Evolutionary conservation across 163 green algal genomes (phyloP).

Genomic region (Scenedesmus sp.): DNA sequence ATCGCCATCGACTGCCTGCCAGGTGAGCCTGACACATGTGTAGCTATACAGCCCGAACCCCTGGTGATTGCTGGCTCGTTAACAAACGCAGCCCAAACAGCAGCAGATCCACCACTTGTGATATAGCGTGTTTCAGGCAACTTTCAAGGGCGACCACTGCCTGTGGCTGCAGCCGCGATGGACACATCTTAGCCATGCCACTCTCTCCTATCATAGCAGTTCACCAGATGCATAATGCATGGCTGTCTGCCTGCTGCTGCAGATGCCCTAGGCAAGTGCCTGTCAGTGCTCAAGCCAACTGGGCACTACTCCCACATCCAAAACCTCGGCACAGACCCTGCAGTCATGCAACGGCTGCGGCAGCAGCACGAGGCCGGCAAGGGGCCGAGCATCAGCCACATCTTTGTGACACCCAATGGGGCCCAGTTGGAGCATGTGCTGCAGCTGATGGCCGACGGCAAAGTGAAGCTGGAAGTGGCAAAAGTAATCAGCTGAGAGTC

Average conservation of each 20-base stretch:
- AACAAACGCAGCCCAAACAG: too few relatives aligned
- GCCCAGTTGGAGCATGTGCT: slow-evolving; percentile 60
- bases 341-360: slow-evolving; percentile 25
- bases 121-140: too few relatives aligned
- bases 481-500: not conserved
- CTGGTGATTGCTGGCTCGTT: too few relatives aligned
- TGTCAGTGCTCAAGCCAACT: slow-evolving; percentile 39
- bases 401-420: slow-evolving; percentile 45
- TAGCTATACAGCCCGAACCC: too few relatives aligned
- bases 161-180: too few relatives aligned
- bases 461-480: slow-evolving; percentile 56
- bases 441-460: slow-evolving; percentile 46
- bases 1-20: slow-evolving; percentile 51
- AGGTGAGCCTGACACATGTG: not conserved
- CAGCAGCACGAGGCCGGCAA: slow-evolving; percentile 40
- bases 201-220: too few relatives aligned
- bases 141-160: too few relatives aligned
- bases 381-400: slow-evolving; percentile 35
- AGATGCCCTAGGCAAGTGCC: not conserved
- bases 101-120: too few relatives aligned
- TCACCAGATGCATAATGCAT: too few relatives aligned
- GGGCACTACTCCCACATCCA: slow-evolving; percentile 52
- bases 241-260: not conserved
- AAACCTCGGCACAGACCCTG: slow-evolving; percentile 47
- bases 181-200: too few relatives aligned